phyloP scores from a whole-genome alignment of 1,139 yeast genomes.

The Eremothecium cymbalariae region DNA sequence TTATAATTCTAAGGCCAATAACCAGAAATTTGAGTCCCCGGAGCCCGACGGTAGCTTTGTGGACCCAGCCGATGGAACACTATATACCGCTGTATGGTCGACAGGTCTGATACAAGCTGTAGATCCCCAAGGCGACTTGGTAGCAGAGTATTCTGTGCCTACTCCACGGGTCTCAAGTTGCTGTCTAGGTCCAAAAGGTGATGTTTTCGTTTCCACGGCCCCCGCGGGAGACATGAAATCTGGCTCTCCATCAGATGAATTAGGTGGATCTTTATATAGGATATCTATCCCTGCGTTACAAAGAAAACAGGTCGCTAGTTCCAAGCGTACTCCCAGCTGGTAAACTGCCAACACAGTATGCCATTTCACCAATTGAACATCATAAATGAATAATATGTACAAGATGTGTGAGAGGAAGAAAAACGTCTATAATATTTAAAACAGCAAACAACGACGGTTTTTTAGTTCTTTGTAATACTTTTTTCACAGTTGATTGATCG shows the following conservation, averaged over 20 bases:
- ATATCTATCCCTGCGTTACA: not conserved
- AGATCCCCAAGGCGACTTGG: slow-evolving; percentile 42
- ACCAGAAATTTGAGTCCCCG: slow-evolving; percentile 33
- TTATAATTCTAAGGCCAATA: slow-evolving; percentile 36
- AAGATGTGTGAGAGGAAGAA: too few species aligned
- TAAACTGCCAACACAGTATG: too few species aligned
- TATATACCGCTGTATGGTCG: slow-evolving; percentile 66
- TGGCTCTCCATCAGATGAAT: not conserved
- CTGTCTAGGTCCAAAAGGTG: slow-evolving; percentile 58
- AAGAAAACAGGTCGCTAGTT: not conserved
- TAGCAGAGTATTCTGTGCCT: slow-evolving; percentile 51
- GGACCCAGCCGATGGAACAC: slow-evolving; percentile 45
- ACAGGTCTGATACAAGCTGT: slow-evolving; percentile 49
- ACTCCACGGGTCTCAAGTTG: slow-evolving; percentile 55
- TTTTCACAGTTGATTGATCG: slow-evolving; percentile 15
- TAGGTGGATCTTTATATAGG: slow-evolving; percentile 2
- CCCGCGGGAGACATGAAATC: slow-evolving; percentile 33
- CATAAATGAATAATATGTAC: too few species aligned
- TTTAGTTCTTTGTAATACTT: too few species aligned
- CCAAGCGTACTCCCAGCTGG: not conserved
- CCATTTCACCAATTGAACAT: too few species aligned
- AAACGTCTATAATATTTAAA: too few species aligned
- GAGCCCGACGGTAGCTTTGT: slow-evolving; percentile 82
- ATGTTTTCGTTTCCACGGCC: slow-evolving; percentile 63
- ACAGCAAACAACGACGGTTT: too few species aligned